Percentiles rank a stretch among this genome's conserved stretches.
phyloP scores from a whole-genome alignment of 768 basidiomycete species.

The Psilocybe tampanensis region DNA sequence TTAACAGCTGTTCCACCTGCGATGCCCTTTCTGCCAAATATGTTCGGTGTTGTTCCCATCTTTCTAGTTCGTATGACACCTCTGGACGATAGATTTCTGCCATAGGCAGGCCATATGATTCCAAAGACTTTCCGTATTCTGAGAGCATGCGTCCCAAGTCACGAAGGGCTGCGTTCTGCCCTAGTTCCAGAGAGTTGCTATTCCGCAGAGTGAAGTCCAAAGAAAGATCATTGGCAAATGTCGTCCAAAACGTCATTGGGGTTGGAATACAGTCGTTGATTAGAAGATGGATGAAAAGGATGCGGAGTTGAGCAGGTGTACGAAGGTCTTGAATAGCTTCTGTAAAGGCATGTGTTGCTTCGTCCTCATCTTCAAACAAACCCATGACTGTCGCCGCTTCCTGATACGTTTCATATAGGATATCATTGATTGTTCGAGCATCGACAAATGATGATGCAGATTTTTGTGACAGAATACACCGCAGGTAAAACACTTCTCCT shows the following conservation, averaged over 20 bases:
- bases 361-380: constrained; percentile 16
- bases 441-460: constrained; percentile 17
- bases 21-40: background rate
- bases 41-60: constrained; percentile 7
- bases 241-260: constrained; percentile 11
- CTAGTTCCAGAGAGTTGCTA: background rate
- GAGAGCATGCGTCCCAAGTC: constrained; percentile 9
- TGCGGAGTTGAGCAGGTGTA: constrained; percentile 38
- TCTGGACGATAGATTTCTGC: constrained; percentile 13
- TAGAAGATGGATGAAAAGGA: constrained; percentile 41
- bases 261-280: constrained; percentile 31
- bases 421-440: constrained; percentile 20
- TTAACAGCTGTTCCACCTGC: background rate
- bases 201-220: constrained; percentile 14
- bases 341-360: constrained; percentile 27
- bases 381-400: constrained; percentile 17
- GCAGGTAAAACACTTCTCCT: constrained; percentile 38
- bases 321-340: constrained; percentile 34
- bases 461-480: constrained; percentile 23
- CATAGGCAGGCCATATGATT: constrained; percentile 30
- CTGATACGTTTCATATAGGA: constrained; percentile 20
- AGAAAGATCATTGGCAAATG: constrained; percentile 4
- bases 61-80: constrained; percentile 5
- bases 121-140: constrained; percentile 22
- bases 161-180: background rate